These are phyloP conservation scores for Potentilla sterilis DNA, from an alignment of 306 rosid species.

Conservation along the genomic window DNA sequence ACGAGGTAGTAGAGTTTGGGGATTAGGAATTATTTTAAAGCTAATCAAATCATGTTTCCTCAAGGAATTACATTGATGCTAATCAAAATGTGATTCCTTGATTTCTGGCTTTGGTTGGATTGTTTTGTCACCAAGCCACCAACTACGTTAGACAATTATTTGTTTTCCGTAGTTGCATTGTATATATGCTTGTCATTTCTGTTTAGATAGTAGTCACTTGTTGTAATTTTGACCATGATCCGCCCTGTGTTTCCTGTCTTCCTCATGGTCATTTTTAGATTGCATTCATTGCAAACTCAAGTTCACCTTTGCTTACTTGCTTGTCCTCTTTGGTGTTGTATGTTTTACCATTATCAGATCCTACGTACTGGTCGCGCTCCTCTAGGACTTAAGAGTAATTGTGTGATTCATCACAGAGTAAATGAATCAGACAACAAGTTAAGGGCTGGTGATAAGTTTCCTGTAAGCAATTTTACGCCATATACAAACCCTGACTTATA, in stretches of 20 bases:
- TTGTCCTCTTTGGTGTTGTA: neutral
- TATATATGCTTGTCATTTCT: neutral
- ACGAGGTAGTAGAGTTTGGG: neutral
- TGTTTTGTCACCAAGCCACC: neutral
- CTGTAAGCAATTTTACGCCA: conserved; percentile 25
- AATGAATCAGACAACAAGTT: conserved; percentile 41
- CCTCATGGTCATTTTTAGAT: neutral
- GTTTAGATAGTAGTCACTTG: neutral
- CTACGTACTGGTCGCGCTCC: neutral
- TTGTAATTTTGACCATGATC: neutral
- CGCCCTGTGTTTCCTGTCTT: neutral
- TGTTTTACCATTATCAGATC: conserved; percentile 15
- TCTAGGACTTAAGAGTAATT: conserved; percentile 3
- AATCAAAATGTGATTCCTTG: neutral
- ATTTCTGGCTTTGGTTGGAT: neutral
- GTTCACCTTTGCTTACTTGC: neutral
- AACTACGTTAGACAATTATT: neutral
- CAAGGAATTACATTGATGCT: neutral
- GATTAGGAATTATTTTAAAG: conserved; percentile 2
- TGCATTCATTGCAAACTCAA: neutral
- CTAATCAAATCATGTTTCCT: neutral
- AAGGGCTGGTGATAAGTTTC: conserved; percentile 40
- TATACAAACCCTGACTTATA: conserved; percentile 43
- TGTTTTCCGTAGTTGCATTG: neutral
- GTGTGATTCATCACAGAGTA: conserved; percentile 35